phyloP scores from a whole-genome alignment of 2,329 filamentous ascomycete genomes.

The Aspergillus ibericus region DNA sequence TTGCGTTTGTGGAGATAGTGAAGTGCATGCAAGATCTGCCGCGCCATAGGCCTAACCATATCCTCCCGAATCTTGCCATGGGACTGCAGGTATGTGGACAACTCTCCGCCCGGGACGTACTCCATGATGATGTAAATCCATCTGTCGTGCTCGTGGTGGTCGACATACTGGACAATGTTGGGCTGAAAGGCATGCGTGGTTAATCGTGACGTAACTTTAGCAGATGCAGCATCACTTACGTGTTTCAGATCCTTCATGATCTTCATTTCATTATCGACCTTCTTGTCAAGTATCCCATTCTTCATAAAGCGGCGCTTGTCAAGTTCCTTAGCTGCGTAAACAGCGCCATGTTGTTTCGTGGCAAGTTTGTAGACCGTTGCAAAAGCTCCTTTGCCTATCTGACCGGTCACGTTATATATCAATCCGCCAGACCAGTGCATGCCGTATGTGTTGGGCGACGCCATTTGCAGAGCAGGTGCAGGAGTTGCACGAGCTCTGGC shows the following conservation, averaged over 20 bases:
- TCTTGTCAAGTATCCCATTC: slow-evolving; percentile 83
- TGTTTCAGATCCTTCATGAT: slow-evolving; percentile 88
- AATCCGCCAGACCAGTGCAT: slow-evolving; percentile 80
- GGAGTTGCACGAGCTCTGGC: slow-evolving; percentile 25
- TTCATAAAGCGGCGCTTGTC: slow-evolving; percentile 93
- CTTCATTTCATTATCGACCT: slow-evolving; percentile 94
- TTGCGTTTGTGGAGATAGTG: slow-evolving; percentile 82
- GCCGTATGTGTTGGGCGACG: slow-evolving; percentile 52
- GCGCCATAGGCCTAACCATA: slow-evolving; percentile 69
- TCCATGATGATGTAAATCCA: slow-evolving; percentile 98
- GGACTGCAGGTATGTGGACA: slow-evolving; percentile 69
- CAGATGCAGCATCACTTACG: slow-evolving; percentile 52
- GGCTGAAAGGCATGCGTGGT: slow-evolving; percentile 49
- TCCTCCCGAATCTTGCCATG: slow-evolving; percentile 65
- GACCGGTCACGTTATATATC: slow-evolving; percentile 78
- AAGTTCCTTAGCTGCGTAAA: slow-evolving; percentile 90
- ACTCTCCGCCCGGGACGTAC: slow-evolving; percentile 76
- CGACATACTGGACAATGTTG: slow-evolving; percentile 89
- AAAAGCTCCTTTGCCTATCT: slow-evolving; percentile 91
- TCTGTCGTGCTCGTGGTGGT: slow-evolving; percentile 78
- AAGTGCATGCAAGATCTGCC: slow-evolving; percentile 71
- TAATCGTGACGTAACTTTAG: neutral
- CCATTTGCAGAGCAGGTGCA: slow-evolving; percentile 32
- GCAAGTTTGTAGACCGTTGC: slow-evolving; percentile 90
- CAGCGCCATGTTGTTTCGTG: slow-evolving; percentile 75